Conservation (phyloP, 208 protist genomes). For the Leishmania tropica region DNA sequence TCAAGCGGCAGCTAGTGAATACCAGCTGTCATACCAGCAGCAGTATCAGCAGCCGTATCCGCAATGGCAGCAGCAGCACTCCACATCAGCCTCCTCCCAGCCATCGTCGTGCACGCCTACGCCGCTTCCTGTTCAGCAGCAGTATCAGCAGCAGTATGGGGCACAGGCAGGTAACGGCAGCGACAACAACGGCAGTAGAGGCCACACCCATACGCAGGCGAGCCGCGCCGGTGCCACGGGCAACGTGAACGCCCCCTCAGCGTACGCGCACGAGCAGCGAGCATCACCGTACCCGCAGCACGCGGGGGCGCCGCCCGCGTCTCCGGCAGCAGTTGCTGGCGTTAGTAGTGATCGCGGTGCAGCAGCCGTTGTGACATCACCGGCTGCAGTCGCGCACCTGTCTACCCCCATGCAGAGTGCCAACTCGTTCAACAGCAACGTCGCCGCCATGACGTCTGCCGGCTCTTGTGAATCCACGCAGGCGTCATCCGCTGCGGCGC, state of each 20-base stretch:
- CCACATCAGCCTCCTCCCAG: neutral
- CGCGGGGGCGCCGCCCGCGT: neutral
- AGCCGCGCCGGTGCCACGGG: neutral
- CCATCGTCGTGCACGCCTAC: neutral
- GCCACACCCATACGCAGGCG: neutral
- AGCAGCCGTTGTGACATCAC: neutral
- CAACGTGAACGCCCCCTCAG: neutral
- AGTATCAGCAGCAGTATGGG: neutral
- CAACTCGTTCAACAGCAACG: neutral
- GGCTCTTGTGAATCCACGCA: neutral
- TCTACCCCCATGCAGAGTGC: neutral
- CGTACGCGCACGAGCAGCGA: neutral
- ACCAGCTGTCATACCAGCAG: neutral
- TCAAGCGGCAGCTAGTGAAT: slow-evolving; percentile 5
- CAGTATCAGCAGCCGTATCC: neutral
- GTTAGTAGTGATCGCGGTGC: neutral
- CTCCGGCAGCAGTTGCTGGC: neutral
- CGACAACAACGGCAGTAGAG: neutral
- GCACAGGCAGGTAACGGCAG: neutral
- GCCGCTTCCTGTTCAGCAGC: neutral
- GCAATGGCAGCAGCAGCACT: slow-evolving; percentile 6
- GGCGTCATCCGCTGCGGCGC: neutral
- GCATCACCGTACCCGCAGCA: neutral
- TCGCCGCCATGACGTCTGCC: neutral
- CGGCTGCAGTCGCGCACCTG: neutral